A percentile compares a stretch with the other conserved stretches of the same genome.
Evolutionary conservation across 176 grass and related monocot genomes (phyloP).

Genomic region (Oryza longistaminata): DNA sequence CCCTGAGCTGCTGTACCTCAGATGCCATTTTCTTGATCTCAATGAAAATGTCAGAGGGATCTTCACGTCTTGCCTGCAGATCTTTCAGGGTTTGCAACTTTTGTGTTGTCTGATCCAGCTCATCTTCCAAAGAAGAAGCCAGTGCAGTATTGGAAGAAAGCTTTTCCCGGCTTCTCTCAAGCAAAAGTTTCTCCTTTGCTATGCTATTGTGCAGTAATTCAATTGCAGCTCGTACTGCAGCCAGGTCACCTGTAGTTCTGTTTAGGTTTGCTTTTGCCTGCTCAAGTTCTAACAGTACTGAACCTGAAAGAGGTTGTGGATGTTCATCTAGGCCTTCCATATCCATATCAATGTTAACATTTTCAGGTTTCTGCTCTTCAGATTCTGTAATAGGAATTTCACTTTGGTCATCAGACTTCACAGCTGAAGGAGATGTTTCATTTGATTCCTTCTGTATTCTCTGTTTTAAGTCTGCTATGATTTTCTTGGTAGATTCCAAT

Average conservation of each 20-base stretch:
- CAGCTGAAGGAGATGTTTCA: constrained; percentile 1
- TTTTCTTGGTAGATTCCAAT: constrained; percentile 75
- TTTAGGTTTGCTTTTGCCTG: constrained; percentile 54
- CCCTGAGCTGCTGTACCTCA: constrained; percentile 65
- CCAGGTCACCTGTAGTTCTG: constrained; percentile 58
- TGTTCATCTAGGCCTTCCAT: constrained; percentile 24
- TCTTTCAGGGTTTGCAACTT: constrained; percentile 59
- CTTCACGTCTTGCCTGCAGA: constrained; percentile 49
- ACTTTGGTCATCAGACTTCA: not conserved
- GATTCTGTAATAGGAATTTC: constrained; percentile 19
- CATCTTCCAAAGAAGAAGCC: constrained; percentile 64
- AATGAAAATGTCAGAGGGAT: constrained; percentile 42
- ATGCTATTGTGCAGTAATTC: constrained; percentile 56
- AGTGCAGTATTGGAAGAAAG: constrained; percentile 48
- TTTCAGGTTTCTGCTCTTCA: constrained; percentile 43
- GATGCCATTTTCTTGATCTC: constrained; percentile 76
- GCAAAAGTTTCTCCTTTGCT: constrained; percentile 54
- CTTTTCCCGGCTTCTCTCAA: constrained; percentile 59
- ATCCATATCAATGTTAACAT: constrained; percentile 15
- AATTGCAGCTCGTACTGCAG: constrained; percentile 51
- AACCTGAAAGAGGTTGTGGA: constrained; percentile 8
- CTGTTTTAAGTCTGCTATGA: constrained; percentile 64
- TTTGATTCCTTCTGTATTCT: constrained; percentile 63
- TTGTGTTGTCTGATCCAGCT: constrained; percentile 54
- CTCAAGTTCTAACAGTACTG: constrained; percentile 53